Percentiles rank a stretch among this genome's conserved stretches.
Conservation (phyloP, 805 yeast species). For the Lachancea nothofagi region DNA sequence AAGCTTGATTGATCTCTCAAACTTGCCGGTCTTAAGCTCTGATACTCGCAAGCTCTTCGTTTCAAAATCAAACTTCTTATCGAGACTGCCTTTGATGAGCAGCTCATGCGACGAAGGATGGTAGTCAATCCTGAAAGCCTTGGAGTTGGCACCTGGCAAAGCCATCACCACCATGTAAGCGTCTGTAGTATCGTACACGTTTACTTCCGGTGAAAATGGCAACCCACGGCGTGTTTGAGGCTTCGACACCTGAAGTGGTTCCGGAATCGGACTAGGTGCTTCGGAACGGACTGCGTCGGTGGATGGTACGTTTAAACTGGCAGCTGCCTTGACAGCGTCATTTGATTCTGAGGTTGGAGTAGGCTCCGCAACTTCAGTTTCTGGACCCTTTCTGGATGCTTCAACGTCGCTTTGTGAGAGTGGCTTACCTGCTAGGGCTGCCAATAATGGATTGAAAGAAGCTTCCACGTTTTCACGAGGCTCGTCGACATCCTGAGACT, state of each 20-base stretch:
- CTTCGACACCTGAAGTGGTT: slow-evolving; percentile 41
- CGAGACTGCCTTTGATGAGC: slow-evolving; percentile 46
- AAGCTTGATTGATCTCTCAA: slow-evolving; percentile 52
- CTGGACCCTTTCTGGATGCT: neutral
- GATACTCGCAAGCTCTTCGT: slow-evolving; percentile 40
- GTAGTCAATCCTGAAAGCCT: slow-evolving; percentile 49
- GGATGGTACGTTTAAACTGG: slow-evolving; percentile 6
- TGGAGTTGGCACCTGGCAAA: slow-evolving; percentile 53
- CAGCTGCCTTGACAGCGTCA: slow-evolving; percentile 8
- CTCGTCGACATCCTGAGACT: slow-evolving; percentile 1
- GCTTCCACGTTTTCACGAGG: neutral
- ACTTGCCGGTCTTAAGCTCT: slow-evolving; percentile 52
- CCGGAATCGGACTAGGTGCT: slow-evolving; percentile 33
- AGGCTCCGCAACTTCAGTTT: slow-evolving; percentile 3
- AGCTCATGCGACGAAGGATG: slow-evolving; percentile 54
- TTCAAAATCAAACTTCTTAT: slow-evolving; percentile 36
- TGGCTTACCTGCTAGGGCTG: neutral
- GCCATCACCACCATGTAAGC: slow-evolving; percentile 46
- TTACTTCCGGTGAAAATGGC: slow-evolving; percentile 55
- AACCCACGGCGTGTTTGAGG: slow-evolving; percentile 38
- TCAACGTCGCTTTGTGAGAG: neutral
- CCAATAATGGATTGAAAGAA: neutral
- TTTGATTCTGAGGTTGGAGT: slow-evolving; percentile 3
- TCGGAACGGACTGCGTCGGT: slow-evolving; percentile 6
- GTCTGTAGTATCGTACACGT: slow-evolving; percentile 47